Conservation (phyloP, 2,329 filamentous ascomycete species). For the Ophiostoma piceae region DNA sequence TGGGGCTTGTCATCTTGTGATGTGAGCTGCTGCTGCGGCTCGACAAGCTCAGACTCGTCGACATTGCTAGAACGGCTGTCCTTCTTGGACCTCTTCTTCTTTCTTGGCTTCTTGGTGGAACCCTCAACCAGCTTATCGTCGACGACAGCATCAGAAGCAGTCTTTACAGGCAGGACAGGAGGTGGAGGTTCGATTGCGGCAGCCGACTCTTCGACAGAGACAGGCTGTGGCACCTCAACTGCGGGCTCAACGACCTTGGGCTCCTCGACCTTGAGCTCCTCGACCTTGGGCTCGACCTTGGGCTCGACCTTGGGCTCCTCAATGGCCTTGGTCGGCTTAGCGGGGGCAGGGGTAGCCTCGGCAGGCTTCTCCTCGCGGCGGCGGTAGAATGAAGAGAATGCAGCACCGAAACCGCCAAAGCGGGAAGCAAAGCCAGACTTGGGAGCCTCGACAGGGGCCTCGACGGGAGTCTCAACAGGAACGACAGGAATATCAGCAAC, state of each 20-base stretch:
- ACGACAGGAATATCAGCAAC: not conserved
- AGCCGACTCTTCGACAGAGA: not conserved
- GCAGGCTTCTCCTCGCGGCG: conserved; percentile 10
- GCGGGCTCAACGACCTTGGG: not conserved
- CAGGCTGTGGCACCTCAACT: not conserved
- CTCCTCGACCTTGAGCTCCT: not conserved
- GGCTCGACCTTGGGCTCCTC: not conserved
- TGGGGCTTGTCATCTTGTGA: not conserved
- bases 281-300: not conserved
- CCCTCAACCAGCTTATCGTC: not conserved
- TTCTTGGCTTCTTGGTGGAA: conserved; percentile 6
- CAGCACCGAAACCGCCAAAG: conserved; percentile 21
- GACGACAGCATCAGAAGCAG: not conserved
- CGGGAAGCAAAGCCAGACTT: conserved; percentile 10
- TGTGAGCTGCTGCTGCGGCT: not conserved
- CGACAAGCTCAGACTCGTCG: not conserved
- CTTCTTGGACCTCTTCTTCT: conserved; percentile 18
- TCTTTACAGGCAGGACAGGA: not conserved
- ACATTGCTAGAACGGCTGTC: conserved; percentile 16
- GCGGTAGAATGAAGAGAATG: conserved; percentile 20
- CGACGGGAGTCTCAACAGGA: not conserved
- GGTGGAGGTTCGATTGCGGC: not conserved
- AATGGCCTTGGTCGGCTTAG: not conserved
- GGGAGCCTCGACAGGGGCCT: not conserved
- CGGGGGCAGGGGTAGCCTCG: not conserved